Percentiles rank a stretch among this genome's conserved stretches.
Conservation (phyloP, 179 eudicot genomes). For the Amaranthus tricolor region DNA sequence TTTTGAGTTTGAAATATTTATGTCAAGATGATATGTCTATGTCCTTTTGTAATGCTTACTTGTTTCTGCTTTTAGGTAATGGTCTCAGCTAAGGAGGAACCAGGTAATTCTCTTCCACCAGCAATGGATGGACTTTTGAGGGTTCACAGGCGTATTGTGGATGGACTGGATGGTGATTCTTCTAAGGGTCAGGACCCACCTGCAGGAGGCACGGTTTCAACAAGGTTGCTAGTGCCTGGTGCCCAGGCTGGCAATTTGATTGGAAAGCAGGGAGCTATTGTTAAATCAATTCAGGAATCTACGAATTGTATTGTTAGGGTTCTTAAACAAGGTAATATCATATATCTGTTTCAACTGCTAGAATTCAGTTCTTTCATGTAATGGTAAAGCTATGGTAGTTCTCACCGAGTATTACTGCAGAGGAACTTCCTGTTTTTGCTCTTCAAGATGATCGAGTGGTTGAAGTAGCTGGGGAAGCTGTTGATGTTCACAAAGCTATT, state of each 20-base stretch:
- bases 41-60: neutral
- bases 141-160: conserved; percentile 72
- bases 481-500: conserved; percentile 65
- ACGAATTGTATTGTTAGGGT: conserved; percentile 72
- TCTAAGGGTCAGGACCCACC: conserved; percentile 50
- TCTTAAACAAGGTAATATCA: conserved; percentile 57
- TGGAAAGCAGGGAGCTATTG: conserved; percentile 84
- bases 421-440: conserved; percentile 76
- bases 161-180: conserved; percentile 56
- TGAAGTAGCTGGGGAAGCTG: conserved; percentile 80
- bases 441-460: conserved; percentile 81
- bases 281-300: conserved; percentile 77
- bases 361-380: neutral
- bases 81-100: conserved; percentile 93
- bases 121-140: conserved; percentile 81
- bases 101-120: conserved; percentile 62
- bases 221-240: conserved; percentile 79
- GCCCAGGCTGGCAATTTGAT: conserved; percentile 84
- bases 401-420: conserved; percentile 36
- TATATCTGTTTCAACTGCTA: neutral
- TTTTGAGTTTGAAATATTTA: neutral
- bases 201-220: conserved; percentile 51
- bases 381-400: neutral
- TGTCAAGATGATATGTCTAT: neutral
- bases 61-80: conserved; percentile 50